Base-by-base conservation (phyloP, 73 alveolate species). In the Paramecium pentaurelia region DNA sequence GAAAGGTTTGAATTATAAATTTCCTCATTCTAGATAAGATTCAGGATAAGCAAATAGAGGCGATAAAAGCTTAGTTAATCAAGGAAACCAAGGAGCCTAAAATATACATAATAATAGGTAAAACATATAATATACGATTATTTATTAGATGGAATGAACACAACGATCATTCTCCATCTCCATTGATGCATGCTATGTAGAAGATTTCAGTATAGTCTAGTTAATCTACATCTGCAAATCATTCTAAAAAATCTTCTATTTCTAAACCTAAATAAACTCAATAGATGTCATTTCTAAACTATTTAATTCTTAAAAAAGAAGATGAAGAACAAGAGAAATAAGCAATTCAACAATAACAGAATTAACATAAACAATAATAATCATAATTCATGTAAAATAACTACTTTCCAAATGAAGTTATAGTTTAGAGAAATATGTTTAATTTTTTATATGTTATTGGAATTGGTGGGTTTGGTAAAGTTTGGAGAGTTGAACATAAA, bases 381-480 rank as follows among this genome's bases (percentile, higher is more conserved):
- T 64, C 84, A 64, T 64, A 54, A 25, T 64, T 64, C 28, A 64
- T 64, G 22, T 34, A 64, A 64, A 64, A 64, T n/a, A 64, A 64
- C 28, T 64, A 64, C 47, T 64, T 64, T 27, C 84, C 84, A 2
- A 64, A 42, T 42, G 91, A 80, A 47, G 91, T 77, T 7, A 8
- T 40, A 2, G 70, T 94, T 34, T 77, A 51, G 59, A 96, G 87
- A 89, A 92, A 90, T 87, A 64, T 60, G 88, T 96, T 96, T 87
- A 94, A 96, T 89, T 93, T 93, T 83, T 51, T 92, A 3, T 92
- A 93, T 40, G 90, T 77, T 8, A 93, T 96, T 20, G 98, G 98
- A 8, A 86, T 92, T 86, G 98, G 98, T 14, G 97, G 97, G 28
- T 96, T 96, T 84, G 97, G 98, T 4, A 92, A 94, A 80, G 98